A percentile compares a stretch with the other conserved stretches of the same genome.
Evolutionary conservation across 805 yeast genomes (phyloP).

Genomic region (Pichia scutulata): DNA sequence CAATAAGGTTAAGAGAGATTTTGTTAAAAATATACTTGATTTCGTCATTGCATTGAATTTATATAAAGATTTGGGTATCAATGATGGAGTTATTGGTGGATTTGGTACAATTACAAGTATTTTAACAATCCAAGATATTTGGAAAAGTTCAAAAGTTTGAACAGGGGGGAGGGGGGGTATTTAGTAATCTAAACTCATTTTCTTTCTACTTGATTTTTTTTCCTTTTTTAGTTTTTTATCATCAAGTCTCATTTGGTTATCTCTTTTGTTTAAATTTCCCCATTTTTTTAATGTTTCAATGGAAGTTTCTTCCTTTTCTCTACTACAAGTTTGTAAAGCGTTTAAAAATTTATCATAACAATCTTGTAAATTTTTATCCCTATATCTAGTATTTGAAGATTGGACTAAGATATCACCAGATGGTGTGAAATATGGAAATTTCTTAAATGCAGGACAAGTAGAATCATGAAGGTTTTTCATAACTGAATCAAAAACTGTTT

Average conservation of each 20-base stretch:
- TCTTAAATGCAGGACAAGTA: slow-evolving; percentile 11
- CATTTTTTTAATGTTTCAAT: slow-evolving; percentile 36
- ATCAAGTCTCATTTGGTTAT: slow-evolving; percentile 18
- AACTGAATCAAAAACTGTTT: slow-evolving; percentile 29
- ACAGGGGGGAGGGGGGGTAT: background rate
- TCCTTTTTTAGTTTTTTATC: slow-evolving; percentile 18
- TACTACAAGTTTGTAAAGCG: slow-evolving; percentile 33
- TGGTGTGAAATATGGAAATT: slow-evolving; percentile 23
- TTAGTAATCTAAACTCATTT: slow-evolving; percentile 14
- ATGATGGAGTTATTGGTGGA: slow-evolving; percentile 75
- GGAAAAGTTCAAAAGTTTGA: slow-evolving; percentile 40
- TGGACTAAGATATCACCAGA: slow-evolving; percentile 22
- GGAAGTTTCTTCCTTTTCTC: slow-evolving; percentile 32
- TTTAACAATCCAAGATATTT: slow-evolving; percentile 66
- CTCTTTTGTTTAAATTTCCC: slow-evolving; percentile 26
- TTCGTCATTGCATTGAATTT: slow-evolving; percentile 66
- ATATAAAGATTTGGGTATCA: slow-evolving; percentile 48
- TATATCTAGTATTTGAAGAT: slow-evolving; percentile 29
- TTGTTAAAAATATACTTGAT: slow-evolving; percentile 74
- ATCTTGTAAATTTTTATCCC: slow-evolving; percentile 38
- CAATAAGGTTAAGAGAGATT: slow-evolving; percentile 45
- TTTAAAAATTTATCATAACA: slow-evolving; percentile 38
- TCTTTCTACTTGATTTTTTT: slow-evolving; percentile 18
- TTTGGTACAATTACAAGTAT: slow-evolving; percentile 80
- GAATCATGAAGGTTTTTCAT: slow-evolving; percentile 16